Base-by-base conservation (phyloP, 2,329 filamentous ascomycete genomes). In the Fusarium nisikadoi region DNA sequence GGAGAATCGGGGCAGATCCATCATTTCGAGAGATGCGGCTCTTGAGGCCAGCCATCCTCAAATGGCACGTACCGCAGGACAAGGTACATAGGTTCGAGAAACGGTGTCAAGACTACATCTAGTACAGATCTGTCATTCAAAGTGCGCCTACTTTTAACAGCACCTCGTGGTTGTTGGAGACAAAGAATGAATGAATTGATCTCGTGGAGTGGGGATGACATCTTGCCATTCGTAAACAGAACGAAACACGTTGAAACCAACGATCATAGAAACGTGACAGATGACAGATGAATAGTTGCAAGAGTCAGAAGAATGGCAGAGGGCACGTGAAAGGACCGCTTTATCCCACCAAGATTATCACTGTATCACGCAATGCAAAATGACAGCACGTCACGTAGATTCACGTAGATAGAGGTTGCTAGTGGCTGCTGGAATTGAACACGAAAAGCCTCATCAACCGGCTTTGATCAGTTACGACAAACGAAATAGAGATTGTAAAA, bases 1-100 rank as follows among this genome's bases (percentile, higher is more conserved):
- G 75, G 75, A 77, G 75, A 76, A 76, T 73, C 46, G 73, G 62
- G 69, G 69, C 74, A 76, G 73, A 74, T 76, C 75, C 65, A 72
- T 72, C 71, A 70, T 59, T 68, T 52, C 39, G 60, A 61, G 71
- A 54, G 56, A 73, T 77, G 74, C 70, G 75, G 75, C 75, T 77
- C 74, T 72, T 74, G 72, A 77, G 70, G 61, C 63, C 74, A 75
- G 65, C 72, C 73, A 61, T 73, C 43, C 47, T 42, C 31, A 41
- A 62, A 60, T 52, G 54, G 46, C 63, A 72, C 56, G 64, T 74
- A 69, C 71, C 59, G 53, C 23, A 64, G 52, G 43, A 65, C 58
- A 63, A 56, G 39, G 69, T 53, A 62, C 42, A 20, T 41, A 67
- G 39, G 65, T 45, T 65, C 35, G 43, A 65, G 49, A 27, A 47